Percentiles rank a stretch among this genome's conserved stretches.
These are phyloP conservation scores for Claviceps sp. DNA, from an alignment of 2,329 filamentous ascomycete genomes.

Conservation along the genomic window DNA sequence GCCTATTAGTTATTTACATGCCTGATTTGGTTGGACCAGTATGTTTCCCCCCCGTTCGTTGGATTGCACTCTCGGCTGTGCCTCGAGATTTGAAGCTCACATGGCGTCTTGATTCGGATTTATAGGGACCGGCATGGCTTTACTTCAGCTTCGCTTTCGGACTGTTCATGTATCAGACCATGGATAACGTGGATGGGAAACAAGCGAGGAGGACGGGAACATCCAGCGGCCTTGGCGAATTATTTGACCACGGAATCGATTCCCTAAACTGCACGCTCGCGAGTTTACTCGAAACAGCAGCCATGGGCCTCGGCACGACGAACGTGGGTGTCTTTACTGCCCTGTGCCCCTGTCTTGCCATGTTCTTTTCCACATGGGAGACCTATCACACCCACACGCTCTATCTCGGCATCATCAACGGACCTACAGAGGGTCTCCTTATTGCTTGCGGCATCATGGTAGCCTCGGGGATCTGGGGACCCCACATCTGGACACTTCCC, in stretches of 20 bases:
- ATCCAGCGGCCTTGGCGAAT: constrained; percentile 84
- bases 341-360: constrained; percentile 78
- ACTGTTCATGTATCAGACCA: constrained; percentile 96
- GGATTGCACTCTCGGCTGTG: neutral
- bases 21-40: constrained; percentile 85
- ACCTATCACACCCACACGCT: constrained; percentile 97
- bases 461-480: constrained; percentile 75
- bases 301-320: constrained; percentile 80
- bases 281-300: constrained; percentile 78
- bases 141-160: constrained; percentile 94
- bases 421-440: constrained; percentile 87
- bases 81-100: neutral
- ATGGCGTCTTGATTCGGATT: neutral
- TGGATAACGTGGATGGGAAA: constrained; percentile 98
- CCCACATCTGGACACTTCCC: constrained; percentile 70
- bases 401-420: constrained; percentile 93
- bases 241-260: constrained; percentile 98
- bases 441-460: constrained; percentile 81
- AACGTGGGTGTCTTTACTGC: constrained; percentile 83
- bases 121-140: constrained; percentile 71
- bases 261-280: constrained; percentile 93
- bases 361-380: constrained; percentile 99
- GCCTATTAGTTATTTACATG: constrained; percentile 60
- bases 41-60: constrained; percentile 22
- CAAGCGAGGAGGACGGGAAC: constrained; percentile 90